These are phyloP conservation scores for Cladophialophora carrionii DNA, from an alignment of 2,329 filamentous ascomycete genomes.

Conservation along the genomic window DNA sequence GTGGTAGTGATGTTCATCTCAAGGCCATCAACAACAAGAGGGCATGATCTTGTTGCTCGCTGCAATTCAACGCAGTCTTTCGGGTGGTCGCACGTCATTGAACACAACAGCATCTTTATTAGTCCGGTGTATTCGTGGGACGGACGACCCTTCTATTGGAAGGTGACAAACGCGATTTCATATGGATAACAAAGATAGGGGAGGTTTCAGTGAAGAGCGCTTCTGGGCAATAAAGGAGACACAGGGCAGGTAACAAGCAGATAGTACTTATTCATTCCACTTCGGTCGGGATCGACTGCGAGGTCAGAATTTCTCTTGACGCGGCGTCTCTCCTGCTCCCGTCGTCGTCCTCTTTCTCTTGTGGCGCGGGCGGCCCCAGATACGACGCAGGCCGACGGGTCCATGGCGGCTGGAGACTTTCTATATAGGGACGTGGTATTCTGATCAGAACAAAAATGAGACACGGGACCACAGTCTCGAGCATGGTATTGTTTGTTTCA, in stretches of 20 bases:
- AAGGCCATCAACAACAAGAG: slow-evolving; percentile 60
- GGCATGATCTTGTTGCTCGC: slow-evolving; percentile 17
- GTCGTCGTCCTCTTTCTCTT: not conserved
- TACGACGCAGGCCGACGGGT: not conserved
- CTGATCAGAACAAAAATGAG: not conserved
- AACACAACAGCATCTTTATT: not conserved
- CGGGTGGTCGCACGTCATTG: not conserved
- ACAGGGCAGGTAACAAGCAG: not conserved
- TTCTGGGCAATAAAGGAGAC: not conserved
- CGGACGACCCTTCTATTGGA: not conserved
- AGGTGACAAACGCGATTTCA: not conserved
- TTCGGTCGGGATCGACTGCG: not conserved
- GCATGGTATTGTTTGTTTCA: not conserved
- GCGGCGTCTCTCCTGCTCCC: not conserved
- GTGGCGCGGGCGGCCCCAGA: not conserved
- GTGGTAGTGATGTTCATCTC: slow-evolving; percentile 67
- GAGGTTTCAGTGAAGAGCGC: not conserved
- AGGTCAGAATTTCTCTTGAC: not conserved
- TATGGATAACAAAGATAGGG: not conserved
- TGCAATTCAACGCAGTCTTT: not conserved
- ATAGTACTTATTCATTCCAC: not conserved
- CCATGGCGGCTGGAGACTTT: not conserved
- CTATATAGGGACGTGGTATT: not conserved
- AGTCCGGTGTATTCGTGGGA: not conserved
- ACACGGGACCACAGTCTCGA: not conserved